Evolutionary conservation across 805 yeast species (phyloP), one percentile per base, ranked within the genome.

Genomic region (Ogataea trehaloabstinens): DNA sequence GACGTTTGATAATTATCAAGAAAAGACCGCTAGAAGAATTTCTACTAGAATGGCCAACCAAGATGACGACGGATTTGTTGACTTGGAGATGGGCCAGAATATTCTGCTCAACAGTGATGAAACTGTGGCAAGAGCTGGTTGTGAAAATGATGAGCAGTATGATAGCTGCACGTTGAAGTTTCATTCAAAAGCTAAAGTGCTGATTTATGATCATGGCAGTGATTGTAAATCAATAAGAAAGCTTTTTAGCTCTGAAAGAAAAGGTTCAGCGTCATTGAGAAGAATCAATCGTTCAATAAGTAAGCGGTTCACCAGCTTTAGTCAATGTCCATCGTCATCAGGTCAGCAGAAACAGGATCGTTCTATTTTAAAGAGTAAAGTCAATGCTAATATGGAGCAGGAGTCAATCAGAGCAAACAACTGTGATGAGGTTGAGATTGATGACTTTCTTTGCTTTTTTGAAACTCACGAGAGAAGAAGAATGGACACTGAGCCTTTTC

Each of bases 401-500:
- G 76, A 71, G 44, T 52, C 53, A 1, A 34, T 52, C 5, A 55
- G 67, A 42, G 73, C 71, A 1, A 51, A 46, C n/a, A 51, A 52
- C 18, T 66, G 73, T 40, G 73, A 68, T 40, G 55, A 45, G 13
- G 67, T 69, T 8, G 64, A 55, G 10, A 52, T 68, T 18, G 61
- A 55, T 4, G 61, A 62, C 3, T 68, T 70, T 41, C 31, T 70
- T 28, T 47, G 53, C 11, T 56, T 56, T 28, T 61, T 70, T 33
- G 66, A 64, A 17, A 49, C 59, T 6, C 63, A 61, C 40, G 73
- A 70, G 40, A 53, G 56, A 24, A 51, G 57, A 32, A 56, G 66
- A 13, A 48, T 56, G 33, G 58, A 53, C 25, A 60, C 59, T 13
- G 72, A 62, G 41, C 57, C 56, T 5, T 55, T 48, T 20, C 52